Base-by-base conservation (phyloP, 805 yeast species). In the Naumovozyma baii region DNA sequence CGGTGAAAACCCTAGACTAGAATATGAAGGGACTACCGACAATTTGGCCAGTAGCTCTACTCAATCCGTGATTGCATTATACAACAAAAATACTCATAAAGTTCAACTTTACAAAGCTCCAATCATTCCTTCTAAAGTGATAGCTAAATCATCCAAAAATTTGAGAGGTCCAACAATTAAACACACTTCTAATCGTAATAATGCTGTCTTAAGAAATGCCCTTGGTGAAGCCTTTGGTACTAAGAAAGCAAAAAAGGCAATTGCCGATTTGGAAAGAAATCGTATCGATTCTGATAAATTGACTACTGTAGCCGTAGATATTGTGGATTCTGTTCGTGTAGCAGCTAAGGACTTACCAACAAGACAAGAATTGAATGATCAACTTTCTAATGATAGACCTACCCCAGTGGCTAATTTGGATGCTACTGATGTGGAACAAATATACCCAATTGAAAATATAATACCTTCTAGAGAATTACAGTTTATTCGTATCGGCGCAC, bases 181-280 rank as follows among this genome's bases (percentile, higher is more conserved):
- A 34, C 50, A 62, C 82, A 76, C 57, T 7, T 74, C 73, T 26
- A 67, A 67, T 40, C 69, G 66, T 4, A 62, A 68, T 43, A 52
- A 55, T 50, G 66, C 72, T 42, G 66, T 69, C 14, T 85, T 84
- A 63, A 75, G 96, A 59, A 83, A 76, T 41, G 82, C 85, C 2
- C 72, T 92, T 55, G 98, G 98, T 55, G 90, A 86, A 63, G 94
- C 92, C 2, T 92, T 92, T 52, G 98, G 98, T 72, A 90, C 98
- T 42, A 88, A 84, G 67, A 88, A 79, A 67, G 96, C 96, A 46
- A 90, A 86, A 67, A 82, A 85, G 51, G 94, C 94, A 28, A 83
- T 92, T 54, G 67, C 74, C 38, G 90, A 81, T 57, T 63, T 78
- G 52, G 92, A 80, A 54, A 77, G 82, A 61, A 92, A 92, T 64